Evolutionary conservation across 2,329 filamentous ascomycete genomes (phyloP), one percentile per base, ranked within the genome.

Genomic region (Lachnum nothofagi): DNA sequence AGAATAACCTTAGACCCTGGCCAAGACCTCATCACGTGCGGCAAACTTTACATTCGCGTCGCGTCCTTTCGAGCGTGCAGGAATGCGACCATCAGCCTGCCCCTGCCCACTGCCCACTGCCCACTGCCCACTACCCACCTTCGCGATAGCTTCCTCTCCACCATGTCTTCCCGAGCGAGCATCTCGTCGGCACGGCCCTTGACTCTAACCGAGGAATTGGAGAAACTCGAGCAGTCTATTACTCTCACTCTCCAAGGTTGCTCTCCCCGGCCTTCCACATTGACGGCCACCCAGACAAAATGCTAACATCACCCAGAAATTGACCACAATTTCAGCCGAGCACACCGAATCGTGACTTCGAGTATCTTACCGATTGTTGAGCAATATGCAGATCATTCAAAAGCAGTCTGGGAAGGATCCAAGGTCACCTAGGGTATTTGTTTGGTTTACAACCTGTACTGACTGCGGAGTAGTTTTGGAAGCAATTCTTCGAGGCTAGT

Each of bases 401-500:
- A 85, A 55, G 83, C 90, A 42, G 91, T 98, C 2, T 98, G 93
- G 93, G 91, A 97, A 61, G 90, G 91, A 19, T 95, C 91, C 46
- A 95, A 95, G 80, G 89, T 91, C 48, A 31, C 63, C 48, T 38
- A 41, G 38, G 5, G 12, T 10, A 14, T 22, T 37, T 19, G 14
- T 27, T 20, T 33, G n/a, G 16, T 29, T 29, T 22, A 19, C 9
- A 29, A 44, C 19, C 31, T 16, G 33, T n/a, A 33, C 51, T 55
- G 43, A 64, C 47, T 38, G 54, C 44, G 52, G 53, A 54, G 54
- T 63, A 94, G 87, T 98, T 98, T 70, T 98, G 93, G 93, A 98
- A 98, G 70, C 91, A 97, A 73, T 98, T 98, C 74, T 98, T 98
- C 70, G 93, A 98, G 71, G 90, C 93, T 29, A 95, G 91, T 41